Conservation (phyloP, 2,329 filamentous ascomycete species). For the Daldinia sp. region DNA sequence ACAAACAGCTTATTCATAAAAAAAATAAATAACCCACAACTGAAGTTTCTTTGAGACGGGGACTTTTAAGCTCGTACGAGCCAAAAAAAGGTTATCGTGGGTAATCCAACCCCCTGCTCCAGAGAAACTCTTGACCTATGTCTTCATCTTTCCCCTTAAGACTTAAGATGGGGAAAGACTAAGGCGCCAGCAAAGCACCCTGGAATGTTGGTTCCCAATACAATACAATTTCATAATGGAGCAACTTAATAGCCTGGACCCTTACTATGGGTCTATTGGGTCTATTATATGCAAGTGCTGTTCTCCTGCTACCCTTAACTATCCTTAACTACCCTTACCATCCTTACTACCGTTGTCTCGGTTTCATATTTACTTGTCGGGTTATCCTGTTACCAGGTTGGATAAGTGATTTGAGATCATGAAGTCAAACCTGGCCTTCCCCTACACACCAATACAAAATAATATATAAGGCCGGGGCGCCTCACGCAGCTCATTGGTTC, state of each 20-base stretch:
- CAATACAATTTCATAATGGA: constrained; percentile 17
- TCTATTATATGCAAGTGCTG: constrained; percentile 38
- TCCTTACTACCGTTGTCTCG: constrained; percentile 7
- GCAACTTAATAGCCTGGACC: constrained; percentile 15
- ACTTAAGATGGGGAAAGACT: constrained; percentile 17
- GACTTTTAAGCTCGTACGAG: constrained; percentile 8
- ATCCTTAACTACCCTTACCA: constrained; percentile 1
- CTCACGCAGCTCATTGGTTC: constrained; percentile 21
- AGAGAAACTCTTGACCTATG: constrained; percentile 3
- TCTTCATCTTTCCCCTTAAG: constrained; percentile 15
- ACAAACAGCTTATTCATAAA: constrained; percentile 7
- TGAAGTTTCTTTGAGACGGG: constrained; percentile 15
- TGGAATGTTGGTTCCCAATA: constrained; percentile 22
- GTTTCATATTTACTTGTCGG: constrained; percentile 29
- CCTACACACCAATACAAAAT: constrained; percentile 4
- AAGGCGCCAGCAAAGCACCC: constrained; percentile 13
- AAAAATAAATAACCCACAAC: not conserved
- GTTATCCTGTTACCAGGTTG: constrained; percentile 4
- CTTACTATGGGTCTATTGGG: constrained; percentile 19
- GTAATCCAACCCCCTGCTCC: constrained; percentile 1
- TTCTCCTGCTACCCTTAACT: constrained; percentile 14
- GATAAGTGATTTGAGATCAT: constrained; percentile 21
- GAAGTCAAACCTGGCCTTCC: constrained; percentile 8
- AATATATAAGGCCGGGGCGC: constrained; percentile 17
- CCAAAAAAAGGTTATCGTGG: constrained; percentile 9